Evolutionary conservation across 2,329 filamentous ascomycete species (phyloP).

Genomic region (Hymenoscyphus repandus): DNA sequence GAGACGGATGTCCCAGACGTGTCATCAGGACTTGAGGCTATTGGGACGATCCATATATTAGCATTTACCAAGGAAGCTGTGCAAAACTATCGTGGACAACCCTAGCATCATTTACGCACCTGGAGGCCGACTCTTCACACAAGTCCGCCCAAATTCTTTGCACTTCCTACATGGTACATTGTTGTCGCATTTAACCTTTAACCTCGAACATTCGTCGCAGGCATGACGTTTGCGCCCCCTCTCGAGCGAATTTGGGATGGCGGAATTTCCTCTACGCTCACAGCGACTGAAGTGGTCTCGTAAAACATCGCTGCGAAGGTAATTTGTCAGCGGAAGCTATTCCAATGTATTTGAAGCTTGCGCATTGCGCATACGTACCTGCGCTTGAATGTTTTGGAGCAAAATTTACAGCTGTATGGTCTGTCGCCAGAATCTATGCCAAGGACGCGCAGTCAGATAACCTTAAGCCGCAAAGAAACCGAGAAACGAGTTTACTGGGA

Average conservation of each 20-base stretch:
- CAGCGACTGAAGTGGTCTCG: constrained; percentile 32
- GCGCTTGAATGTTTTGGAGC: constrained; percentile 32
- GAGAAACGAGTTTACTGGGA: too few relatives aligned
- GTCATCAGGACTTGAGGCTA: constrained; percentile 23
- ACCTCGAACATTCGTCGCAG: constrained; percentile 30
- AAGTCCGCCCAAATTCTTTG: constrained; percentile 28
- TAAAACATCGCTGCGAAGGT: constrained; percentile 27
- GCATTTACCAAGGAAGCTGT: not conserved
- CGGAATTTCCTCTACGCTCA: constrained; percentile 25
- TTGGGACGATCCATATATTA: constrained; percentile 6
- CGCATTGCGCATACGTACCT: constrained; percentile 19
- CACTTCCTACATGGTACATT: constrained; percentile 30
- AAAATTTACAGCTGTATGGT: constrained; percentile 32
- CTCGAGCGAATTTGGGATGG: constrained; percentile 30
- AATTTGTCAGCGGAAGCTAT: constrained; percentile 3
- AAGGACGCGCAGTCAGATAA: constrained; percentile 9
- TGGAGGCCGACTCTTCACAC: constrained; percentile 24
- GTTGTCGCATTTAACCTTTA: constrained; percentile 33
- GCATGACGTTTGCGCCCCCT: constrained; percentile 31
- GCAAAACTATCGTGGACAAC: not conserved
- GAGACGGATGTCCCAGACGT: constrained; percentile 13
- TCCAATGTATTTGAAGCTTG: not conserved
- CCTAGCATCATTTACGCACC: constrained; percentile 15
- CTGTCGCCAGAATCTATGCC: constrained; percentile 27
- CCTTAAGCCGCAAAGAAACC: too few relatives aligned